Base-by-base conservation (phyloP, 805 yeast genomes). In the Pichia cabralensis region DNA sequence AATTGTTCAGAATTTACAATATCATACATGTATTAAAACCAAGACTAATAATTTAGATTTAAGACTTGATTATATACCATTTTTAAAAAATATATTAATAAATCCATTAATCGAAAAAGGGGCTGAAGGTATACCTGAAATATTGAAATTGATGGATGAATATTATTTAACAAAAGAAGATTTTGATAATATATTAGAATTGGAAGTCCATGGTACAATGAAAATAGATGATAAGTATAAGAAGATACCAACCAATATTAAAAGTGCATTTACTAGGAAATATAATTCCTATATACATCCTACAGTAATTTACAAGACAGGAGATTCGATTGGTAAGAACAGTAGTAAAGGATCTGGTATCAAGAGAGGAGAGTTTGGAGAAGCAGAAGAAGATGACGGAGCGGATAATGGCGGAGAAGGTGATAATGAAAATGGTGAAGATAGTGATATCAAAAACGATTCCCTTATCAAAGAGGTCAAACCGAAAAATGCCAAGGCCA, bases 81-180 rank as follows among this genome's bases (percentile, higher is more conserved):
- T 73, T 13, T 53, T 88, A 33, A 71, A 69, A 21, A 62, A 69
- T 28, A 67, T 63, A 44, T 54, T 92, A 22, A 53, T 78, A 15
- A 49, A 59, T 8, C 95, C 95, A 0, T 48, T 92, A 15, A 27
- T 73, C 4, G 43, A 55, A 3, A 45, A 65, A 0, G 84, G 80
- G 0, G 65, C 67, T 5, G 83, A 66, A 3, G 94, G 85, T 2
- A 70, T 89, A 22, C 62, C 63, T 0, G 70, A 67, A 3, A 79
- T 81, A 3, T 75, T 92, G 31, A 62, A 65, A n/a, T 48, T 73
- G 2, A 69, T 92, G 81, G 99, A 92, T 56, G 65, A 74, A 23
- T 92, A 92, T 56, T 92, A 75, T 49, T 55, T 92, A 25, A 81
- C 95, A 7, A 80, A 75, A 48, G 95, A 88, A 38, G 97, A 92